phyloP scores from a whole-genome alignment of 805 yeast species.

The Starmerella sp. region DNA sequence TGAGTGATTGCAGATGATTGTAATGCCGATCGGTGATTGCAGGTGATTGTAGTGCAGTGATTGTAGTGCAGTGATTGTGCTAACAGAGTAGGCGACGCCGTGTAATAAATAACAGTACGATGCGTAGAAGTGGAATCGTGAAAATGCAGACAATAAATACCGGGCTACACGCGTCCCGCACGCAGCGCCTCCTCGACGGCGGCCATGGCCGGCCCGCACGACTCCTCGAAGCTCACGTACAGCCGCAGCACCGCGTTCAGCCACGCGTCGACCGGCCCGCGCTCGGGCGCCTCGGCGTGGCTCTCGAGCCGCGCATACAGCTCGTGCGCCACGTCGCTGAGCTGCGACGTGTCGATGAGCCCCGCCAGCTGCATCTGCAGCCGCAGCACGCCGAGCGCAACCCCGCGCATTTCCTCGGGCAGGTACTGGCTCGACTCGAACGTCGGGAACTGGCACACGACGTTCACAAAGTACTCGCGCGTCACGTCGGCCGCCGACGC shows the following conservation, averaged over 20 bases:
- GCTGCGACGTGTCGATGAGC: not conserved
- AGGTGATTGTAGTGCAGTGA: too few species aligned
- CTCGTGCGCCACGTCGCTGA: not conserved
- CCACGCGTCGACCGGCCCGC: not conserved
- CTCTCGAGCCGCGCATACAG: conserved; percentile 1
- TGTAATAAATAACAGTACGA: too few species aligned
- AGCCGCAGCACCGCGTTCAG: not conserved
- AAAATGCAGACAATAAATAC: too few species aligned
- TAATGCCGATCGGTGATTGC: too few species aligned
- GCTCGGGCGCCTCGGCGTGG: not conserved
- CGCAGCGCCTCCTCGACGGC: not conserved
- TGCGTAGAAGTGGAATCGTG: too few species aligned
- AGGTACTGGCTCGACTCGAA: conserved; percentile 1
- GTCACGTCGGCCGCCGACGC: not conserved
- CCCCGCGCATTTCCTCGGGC: not conserved
- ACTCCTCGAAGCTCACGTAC: not conserved
- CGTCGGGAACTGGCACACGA: conserved; percentile 1
- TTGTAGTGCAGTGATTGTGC: too few species aligned
- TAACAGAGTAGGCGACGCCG: too few species aligned
- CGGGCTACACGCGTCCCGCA: not conserved
- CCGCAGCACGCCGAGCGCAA: not conserved
- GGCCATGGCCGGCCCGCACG: not conserved
- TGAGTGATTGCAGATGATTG: too few species aligned
- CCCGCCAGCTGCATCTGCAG: not conserved
- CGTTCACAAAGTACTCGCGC: conserved; percentile 3